These are phyloP conservation scores for Penicillium sp. DNA, from an alignment of 2,329 filamentous ascomycete species.

Conservation along the genomic window DNA sequence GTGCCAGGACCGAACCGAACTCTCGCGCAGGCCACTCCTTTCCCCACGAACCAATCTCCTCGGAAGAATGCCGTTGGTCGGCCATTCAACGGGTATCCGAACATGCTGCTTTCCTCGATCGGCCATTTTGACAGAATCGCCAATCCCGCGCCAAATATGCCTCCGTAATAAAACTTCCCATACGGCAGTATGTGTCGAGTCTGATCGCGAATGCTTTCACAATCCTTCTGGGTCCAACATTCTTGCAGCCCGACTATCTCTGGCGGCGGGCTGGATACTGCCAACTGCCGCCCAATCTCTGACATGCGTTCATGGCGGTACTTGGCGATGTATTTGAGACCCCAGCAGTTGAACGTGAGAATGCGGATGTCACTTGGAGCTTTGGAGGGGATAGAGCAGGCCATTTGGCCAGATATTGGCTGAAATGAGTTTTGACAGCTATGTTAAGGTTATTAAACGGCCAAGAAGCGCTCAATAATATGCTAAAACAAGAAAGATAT, in stretches of 20 bases:
- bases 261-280: constrained; percentile 63
- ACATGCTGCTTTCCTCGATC: constrained; percentile 84
- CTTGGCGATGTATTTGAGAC: constrained; percentile 80
- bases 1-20: constrained; percentile 66
- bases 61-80: constrained; percentile 89
- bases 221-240: constrained; percentile 87
- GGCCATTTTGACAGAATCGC: constrained; percentile 90
- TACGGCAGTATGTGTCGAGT: constrained; percentile 75
- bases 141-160: constrained; percentile 83
- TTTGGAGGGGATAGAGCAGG: constrained; percentile 20
- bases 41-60: constrained; percentile 95
- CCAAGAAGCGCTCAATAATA: neutral
- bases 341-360: constrained; percentile 95
- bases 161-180: constrained; percentile 89
- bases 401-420: constrained; percentile 13
- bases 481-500: neutral
- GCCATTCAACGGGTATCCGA: constrained; percentile 84
- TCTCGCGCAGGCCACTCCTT: constrained; percentile 81
- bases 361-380: constrained; percentile 66
- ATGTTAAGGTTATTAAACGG: neutral
- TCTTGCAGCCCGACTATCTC: constrained; percentile 93
- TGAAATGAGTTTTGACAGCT: neutral
- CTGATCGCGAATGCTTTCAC: constrained; percentile 69
- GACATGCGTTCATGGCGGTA: constrained; percentile 72
- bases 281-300: constrained; percentile 80